Conservation (phyloP, 1,284 basidiomycete species). For the Fomes fomentarius region DNA sequence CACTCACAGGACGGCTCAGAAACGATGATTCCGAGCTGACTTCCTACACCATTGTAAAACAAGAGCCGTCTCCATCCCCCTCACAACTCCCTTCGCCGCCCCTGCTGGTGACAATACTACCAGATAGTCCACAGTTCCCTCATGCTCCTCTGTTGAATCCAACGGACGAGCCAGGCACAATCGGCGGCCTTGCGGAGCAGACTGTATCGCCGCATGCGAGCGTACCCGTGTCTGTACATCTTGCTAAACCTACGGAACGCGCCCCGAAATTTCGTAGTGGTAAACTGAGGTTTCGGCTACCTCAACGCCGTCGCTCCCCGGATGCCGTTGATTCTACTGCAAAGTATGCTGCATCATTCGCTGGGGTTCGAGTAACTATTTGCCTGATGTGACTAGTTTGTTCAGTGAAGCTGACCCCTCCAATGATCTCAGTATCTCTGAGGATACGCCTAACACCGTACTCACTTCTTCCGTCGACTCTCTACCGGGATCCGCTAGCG, state of each 20-base stretch:
- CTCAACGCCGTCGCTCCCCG: slow-evolving; percentile 4
- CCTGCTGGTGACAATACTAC: background rate
- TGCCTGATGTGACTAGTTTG: too few species aligned
- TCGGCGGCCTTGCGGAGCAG: background rate
- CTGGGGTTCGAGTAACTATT: too few species aligned
- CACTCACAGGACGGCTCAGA: too few species aligned
- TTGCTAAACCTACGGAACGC: background rate
- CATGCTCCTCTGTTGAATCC: too few species aligned
- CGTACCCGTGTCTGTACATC: background rate
- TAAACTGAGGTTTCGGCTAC: slow-evolving; percentile 1
- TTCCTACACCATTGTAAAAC: too few species aligned
- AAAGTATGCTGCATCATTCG: background rate
- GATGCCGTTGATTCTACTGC: slow-evolving; percentile 14
- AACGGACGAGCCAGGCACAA: too few species aligned
- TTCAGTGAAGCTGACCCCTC: background rate
- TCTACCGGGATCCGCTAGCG: background rate
- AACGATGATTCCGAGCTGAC: too few species aligned
- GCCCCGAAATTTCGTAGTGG: slow-evolving; percentile 1
- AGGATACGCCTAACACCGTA: too few species aligned
- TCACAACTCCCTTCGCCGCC: background rate
- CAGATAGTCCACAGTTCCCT: background rate
- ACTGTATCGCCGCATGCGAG: background rate
- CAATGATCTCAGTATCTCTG: too few species aligned
- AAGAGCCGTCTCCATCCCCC: background rate
- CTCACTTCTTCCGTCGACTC: background rate